Evolutionary conservation across 2,329 filamentous ascomycete species (phyloP).

Genomic region (Clarireedia sp.): DNA sequence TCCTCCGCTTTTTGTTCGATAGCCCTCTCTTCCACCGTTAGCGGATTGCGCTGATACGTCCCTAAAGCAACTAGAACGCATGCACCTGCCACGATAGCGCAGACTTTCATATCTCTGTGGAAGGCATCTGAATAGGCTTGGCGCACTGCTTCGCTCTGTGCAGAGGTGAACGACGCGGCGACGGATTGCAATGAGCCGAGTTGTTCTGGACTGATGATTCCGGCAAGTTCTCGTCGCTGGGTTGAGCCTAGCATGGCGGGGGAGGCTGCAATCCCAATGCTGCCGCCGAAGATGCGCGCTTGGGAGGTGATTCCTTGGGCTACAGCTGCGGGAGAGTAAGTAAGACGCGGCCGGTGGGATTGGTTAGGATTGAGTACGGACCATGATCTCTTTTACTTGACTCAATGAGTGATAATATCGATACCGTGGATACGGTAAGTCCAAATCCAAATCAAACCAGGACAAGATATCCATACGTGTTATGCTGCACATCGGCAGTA

Average conservation of each 20-base stretch:
- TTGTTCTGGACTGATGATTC: slow-evolving; percentile 11
- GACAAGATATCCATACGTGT: slow-evolving; percentile 44
- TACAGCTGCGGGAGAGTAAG: slow-evolving; percentile 33
- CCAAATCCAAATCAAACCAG: slow-evolving; percentile 53
- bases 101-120: slow-evolving; percentile 19
- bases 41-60: neutral
- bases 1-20: too few species aligned
- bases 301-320: slow-evolving; percentile 54
- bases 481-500: slow-evolving; percentile 7
- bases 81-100: slow-evolving; percentile 4
- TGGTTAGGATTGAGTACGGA: slow-evolving; percentile 18
- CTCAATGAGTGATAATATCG: slow-evolving; percentile 48
- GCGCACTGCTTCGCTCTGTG: slow-evolving; percentile 14
- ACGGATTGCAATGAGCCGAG: slow-evolving; percentile 7
- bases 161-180: slow-evolving; percentile 2
- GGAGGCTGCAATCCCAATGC: slow-evolving; percentile 49
- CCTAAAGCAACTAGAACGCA: neutral
- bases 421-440: slow-evolving; percentile 29
- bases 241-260: slow-evolving; percentile 43
- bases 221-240: slow-evolving; percentile 8
- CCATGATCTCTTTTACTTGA: slow-evolving; percentile 33
- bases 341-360: neutral
- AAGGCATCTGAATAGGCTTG: slow-evolving; percentile 20
- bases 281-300: slow-evolving; percentile 51
- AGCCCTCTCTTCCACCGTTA: neutral